Base-by-base conservation (phyloP, 305 asterid species). In the Fraxinus sp. region DNA sequence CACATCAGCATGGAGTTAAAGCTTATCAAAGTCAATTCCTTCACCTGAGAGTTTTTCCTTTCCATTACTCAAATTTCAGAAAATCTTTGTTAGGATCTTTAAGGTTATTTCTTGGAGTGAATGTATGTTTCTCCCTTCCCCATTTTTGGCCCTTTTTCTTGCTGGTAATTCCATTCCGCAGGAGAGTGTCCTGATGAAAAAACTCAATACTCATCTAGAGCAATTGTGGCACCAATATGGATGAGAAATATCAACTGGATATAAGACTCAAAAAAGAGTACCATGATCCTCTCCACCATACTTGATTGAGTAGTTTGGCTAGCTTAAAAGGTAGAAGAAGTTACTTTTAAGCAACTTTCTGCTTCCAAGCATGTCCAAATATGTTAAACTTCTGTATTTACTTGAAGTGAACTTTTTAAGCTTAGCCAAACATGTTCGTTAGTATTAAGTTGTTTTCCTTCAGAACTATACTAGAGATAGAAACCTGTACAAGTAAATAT, bases 61-160 rank as follows among this genome's bases (percentile, higher is more conserved):
- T 26, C 85, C 87, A 62, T 33, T 73, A 75, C 80, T 75, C 46
- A 75, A 59, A 77, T 80, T 78, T 87, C 90, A 82, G 91, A 78
- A 49, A 78, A 77, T 83, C 91, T 76, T 83, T 84, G 82, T 81
- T 78, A 37, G 81, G 77, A 78, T 57, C 90, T 78, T 89, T 85
- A 85, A 77, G 46, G 75, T 90, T 90, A 78, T 84, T 89, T 84
- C 89, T 87, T 77, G 89, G 86, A 85, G 89, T 81, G 86, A 77
- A 84, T 74, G 90, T 81, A 84, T 78, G 81, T 79, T 84, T 89
- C 80, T 95, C 97, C 81, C 79, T 89, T 79, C 99, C 99, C 99
- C 98, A 92, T 87, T 92, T 91, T 85, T 95, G 99, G 68, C 99
- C 99, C 87, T 90, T 92, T 86, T 88, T 97, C 94, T 97, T 97